Evolutionary conservation across 2,329 filamentous ascomycete genomes (phyloP), one percentile per base, ranked within the genome.

Genomic region (Orbilia ellipsospora): DNA sequence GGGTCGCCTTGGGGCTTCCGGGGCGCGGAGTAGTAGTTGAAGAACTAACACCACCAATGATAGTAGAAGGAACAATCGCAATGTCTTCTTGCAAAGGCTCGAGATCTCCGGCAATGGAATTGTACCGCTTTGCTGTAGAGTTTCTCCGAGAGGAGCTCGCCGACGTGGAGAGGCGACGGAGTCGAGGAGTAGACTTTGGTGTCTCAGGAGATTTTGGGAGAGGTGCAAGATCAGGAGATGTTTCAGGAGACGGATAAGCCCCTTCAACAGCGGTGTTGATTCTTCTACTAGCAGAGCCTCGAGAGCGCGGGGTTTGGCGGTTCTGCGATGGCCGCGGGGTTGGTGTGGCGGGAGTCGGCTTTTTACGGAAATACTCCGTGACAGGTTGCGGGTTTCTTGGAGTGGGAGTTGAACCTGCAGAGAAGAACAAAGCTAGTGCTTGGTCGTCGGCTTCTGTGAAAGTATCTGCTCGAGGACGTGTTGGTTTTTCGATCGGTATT

Each of bases 181-280:
- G 64, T 15, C 59, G 64, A 4, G 72, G 64, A n/a, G 72, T 75
- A 15, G 64, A 69, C 52, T 55, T 75, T 15, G 64, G n/a, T 12
- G 64, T 75, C 42, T 61, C 64, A 5, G 64, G 64, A 13, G 56
- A 54, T 18, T 40, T 52, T 8, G 72, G 23, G 23, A 61, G 13
- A 3, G 72, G 72, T 50, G 64, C 42, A 31, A 69, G 72, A 12
- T 75, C 72, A 40, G 72, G 72, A 12, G 72, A 75, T 7, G 72
- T 75, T 54, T 75, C 72, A 26, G 72, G 72, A 23, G 72, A 75
- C 45, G 72, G 72, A 61, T 75, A 75, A 7, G 72, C 72, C 16
- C 64, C 72, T 20, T 75, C 59, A 26, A 75, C n/a, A 10, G 70
- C 66, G 36, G 55, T 75, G 20, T 42, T 42, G 20, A 36, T 75